phyloP scores from a whole-genome alignment of 1,284 basidiomycete species.

The Acaromyces ingoldii region DNA sequence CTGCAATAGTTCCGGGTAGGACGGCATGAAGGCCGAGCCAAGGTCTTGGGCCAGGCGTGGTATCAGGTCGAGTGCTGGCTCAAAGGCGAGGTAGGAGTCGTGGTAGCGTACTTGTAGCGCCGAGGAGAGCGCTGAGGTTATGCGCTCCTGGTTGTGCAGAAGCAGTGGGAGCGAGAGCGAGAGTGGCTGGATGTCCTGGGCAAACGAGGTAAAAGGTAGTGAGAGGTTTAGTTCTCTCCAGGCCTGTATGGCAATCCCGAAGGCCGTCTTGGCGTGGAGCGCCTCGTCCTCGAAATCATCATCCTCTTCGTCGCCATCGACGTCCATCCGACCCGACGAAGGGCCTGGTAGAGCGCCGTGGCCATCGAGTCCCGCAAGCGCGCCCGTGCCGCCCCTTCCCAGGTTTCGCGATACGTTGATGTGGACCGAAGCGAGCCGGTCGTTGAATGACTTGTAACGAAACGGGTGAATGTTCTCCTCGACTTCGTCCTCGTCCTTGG shows the following conservation, averaged over 20 bases:
- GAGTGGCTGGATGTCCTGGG: slow-evolving; percentile 22
- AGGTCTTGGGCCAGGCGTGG: slow-evolving; percentile 47
- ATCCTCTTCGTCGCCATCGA: slow-evolving; percentile 13
- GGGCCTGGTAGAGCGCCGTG: slow-evolving; percentile 14
- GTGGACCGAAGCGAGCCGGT: slow-evolving; percentile 44
- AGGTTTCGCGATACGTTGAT: slow-evolving; percentile 31
- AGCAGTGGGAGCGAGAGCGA: slow-evolving; percentile 42
- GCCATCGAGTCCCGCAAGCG: slow-evolving; percentile 32
- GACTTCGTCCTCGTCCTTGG: background rate
- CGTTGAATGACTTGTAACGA: slow-evolving; percentile 49
- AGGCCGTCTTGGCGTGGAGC: slow-evolving; percentile 30
- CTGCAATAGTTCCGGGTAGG: slow-evolving; percentile 32
- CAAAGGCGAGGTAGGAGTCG: slow-evolving; percentile 37
- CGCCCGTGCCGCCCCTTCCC: slow-evolving; percentile 18
- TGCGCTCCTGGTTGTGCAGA: slow-evolving; percentile 38
- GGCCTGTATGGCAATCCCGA: slow-evolving; percentile 32
- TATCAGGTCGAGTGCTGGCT: slow-evolving; percentile 46
- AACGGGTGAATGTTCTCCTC: slow-evolving; percentile 18
- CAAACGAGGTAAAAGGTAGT: slow-evolving; percentile 39
- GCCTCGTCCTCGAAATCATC: slow-evolving; percentile 19
- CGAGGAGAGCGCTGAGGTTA: slow-evolving; percentile 18
- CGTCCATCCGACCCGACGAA: slow-evolving; percentile 9
- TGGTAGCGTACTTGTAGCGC: slow-evolving; percentile 14
- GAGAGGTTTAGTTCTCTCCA: slow-evolving; percentile 50
- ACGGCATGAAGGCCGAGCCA: slow-evolving; percentile 44